Evolutionary conservation across 1,284 basidiomycete species (phyloP), one percentile per base, ranked within the genome.

Genomic region (Trichosporon sp.): DNA sequence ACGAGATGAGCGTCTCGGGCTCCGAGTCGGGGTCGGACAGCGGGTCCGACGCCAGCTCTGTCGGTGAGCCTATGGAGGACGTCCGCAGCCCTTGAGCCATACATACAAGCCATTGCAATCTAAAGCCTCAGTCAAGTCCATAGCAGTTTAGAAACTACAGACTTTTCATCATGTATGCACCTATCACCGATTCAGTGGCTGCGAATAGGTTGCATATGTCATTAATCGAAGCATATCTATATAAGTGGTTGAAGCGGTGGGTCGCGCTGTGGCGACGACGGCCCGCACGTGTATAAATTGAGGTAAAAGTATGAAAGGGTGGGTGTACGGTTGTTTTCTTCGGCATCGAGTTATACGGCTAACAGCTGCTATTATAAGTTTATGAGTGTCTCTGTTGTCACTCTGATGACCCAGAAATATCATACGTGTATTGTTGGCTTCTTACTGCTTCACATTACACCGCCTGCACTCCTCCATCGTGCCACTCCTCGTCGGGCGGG

Each of bases 401-500:
- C 10, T 44, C 40, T 21, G 23, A 44, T 44, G 40, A 44, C 40
- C 40, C 40, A 44, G 40, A 44, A 44, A 16, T 44, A 19, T 19
- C 32, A 32, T 8, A 44, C 40, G 40, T 44, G 40, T 44, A 44
- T 44, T 21, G 40, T 44, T 6, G 32, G 32, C 32, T 5, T 44
- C 23, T 44, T n/a, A n/a, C 4, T 10, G 19, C n/a, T 44, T 44
- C 19, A 21, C 19, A 44, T 44, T 32, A 44, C 40, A 44, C 40
- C 40, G 16, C 40, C 40, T n/a, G 27, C 10, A 58, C 60, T 13
- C 54, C 57, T 7, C 46, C 61, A 10, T 75, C 76, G 49, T 31
- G 27, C 76, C 76, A 79, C 10, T 72, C 71, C 70, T 77, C 76
- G 66, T 79, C 78, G 36, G 78, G 78, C 2, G 78, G 73, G 19